A percentile compares a stretch with the other conserved stretches of the same genome.
Conservation (phyloP, 805 yeast genomes). For the Schwanniomyces polymorphus region DNA sequence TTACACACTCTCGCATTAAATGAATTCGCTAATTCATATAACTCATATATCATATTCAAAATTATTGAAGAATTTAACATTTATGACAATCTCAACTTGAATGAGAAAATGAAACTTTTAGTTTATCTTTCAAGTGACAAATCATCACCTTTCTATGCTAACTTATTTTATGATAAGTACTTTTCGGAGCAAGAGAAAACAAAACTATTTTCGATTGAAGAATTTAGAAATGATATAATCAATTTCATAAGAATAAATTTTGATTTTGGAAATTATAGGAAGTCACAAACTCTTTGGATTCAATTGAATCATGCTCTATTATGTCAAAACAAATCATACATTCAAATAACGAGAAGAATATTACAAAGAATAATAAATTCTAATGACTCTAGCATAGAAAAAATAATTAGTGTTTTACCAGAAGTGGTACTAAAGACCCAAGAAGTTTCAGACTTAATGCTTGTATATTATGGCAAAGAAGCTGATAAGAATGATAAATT, state of each 20-base stretch:
- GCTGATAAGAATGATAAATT: slow-evolving; percentile 9
- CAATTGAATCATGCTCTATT: background rate
- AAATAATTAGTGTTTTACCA: background rate
- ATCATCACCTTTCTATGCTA: slow-evolving; percentile 15
- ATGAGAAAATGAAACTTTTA: background rate
- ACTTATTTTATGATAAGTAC: slow-evolving; percentile 11
- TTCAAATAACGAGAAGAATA: background rate
- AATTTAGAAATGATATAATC: background rate
- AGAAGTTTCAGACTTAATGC: slow-evolving; percentile 6
- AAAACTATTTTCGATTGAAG: background rate
- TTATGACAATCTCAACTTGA: background rate
- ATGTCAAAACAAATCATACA: background rate
- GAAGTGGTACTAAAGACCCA: background rate
- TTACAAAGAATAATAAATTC: background rate
- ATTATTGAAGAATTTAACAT: slow-evolving; percentile 3
- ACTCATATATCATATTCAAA: slow-evolving; percentile 11
- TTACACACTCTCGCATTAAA: slow-evolving; percentile 11
- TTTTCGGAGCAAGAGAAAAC: background rate
- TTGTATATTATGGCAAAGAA: slow-evolving; percentile 9
- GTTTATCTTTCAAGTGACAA: slow-evolving; percentile 3
- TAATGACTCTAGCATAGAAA: background rate
- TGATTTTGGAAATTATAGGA: slow-evolving; percentile 9
- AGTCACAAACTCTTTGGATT: slow-evolving; percentile 18
- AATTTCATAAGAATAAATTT: slow-evolving; percentile 12
- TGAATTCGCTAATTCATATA: slow-evolving; percentile 7